phyloP scores from a whole-genome alignment of 2,329 filamentous ascomycete genomes.

The Cladorrhinum sp. region DNA sequence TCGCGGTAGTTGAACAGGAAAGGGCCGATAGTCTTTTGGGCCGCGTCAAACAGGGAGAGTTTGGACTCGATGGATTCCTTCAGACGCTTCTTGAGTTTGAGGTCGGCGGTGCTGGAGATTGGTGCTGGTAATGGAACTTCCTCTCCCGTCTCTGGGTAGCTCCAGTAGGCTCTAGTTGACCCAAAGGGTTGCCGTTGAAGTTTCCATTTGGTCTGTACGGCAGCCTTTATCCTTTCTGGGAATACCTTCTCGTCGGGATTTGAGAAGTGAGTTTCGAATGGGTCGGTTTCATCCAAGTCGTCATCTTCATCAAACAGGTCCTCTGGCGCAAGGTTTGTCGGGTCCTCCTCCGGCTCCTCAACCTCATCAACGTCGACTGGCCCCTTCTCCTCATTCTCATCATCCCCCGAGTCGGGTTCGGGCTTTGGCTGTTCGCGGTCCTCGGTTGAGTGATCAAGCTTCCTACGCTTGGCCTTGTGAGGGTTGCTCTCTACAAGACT shows the following conservation, averaged over 20 bases:
- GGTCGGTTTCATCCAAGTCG: slow-evolving; percentile 54
- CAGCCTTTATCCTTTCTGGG: slow-evolving; percentile 48
- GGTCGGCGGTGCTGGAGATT: slow-evolving; percentile 40
- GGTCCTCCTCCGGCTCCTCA: slow-evolving; percentile 44
- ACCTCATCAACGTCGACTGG: slow-evolving; percentile 44
- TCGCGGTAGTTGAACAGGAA: slow-evolving; percentile 81
- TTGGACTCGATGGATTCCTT: slow-evolving; percentile 51
- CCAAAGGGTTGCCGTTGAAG: slow-evolving; percentile 46
- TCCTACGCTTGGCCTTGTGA: slow-evolving; percentile 55
- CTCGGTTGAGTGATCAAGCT: slow-evolving; percentile 43
- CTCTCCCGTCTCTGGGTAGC: slow-evolving; percentile 43
- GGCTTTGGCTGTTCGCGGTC: slow-evolving; percentile 18
- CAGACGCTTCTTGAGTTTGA: slow-evolving; percentile 71
- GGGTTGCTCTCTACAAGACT: slow-evolving; percentile 46
- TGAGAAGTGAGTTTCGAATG: slow-evolving; percentile 79
- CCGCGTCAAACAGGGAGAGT: slow-evolving; percentile 54
- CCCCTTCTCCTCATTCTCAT: slow-evolving; percentile 39
- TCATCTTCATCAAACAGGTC: slow-evolving; percentile 45
- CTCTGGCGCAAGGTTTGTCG: slow-evolving; percentile 35
- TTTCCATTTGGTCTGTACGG: slow-evolving; percentile 50
- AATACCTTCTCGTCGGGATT: slow-evolving; percentile 61
- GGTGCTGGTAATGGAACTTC: slow-evolving; percentile 35
- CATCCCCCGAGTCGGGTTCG: slow-evolving; percentile 22
- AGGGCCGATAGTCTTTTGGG: slow-evolving; percentile 59
- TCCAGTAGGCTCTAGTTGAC: slow-evolving; percentile 47